Percentiles rank a stretch among this genome's conserved stretches.
Conservation (phyloP, 257 asterid genomes). For the Primulina tabacum region DNA sequence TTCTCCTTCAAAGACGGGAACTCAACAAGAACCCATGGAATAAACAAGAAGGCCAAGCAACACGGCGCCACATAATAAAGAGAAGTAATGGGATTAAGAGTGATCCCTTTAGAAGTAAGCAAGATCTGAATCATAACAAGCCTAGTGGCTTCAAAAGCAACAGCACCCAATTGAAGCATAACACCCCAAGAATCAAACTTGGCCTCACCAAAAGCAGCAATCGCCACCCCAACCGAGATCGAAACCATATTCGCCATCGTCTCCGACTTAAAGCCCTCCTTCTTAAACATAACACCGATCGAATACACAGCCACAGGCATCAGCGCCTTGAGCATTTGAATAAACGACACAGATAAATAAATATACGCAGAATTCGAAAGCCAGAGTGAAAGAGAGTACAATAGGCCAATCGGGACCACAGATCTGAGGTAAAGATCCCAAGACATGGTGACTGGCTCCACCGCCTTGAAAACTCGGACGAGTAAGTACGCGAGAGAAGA, state of each 20-base stretch:
- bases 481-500: neutral
- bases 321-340: neutral
- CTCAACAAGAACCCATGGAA: neutral
- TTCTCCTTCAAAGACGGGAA: neutral
- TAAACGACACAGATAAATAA: neutral
- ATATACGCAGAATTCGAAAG: neutral
- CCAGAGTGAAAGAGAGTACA: neutral
- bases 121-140: neutral
- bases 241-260: neutral
- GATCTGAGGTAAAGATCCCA: neutral
- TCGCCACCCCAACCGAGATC: neutral
- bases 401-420: neutral
- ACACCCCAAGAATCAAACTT: neutral
- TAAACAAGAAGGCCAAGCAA: neutral
- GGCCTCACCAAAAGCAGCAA: neutral
- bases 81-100: neutral
- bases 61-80: neutral
- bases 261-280: neutral
- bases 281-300: neutral
- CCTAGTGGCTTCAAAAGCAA: neutral
- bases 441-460: neutral
- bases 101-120: neutral
- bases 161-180: slow-evolving; percentile 1
- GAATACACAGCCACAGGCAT: slow-evolving; percentile 1
- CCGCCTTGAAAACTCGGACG: neutral